Evolutionary conservation across 176 grass and related monocot species (phyloP).

Genomic region (Themeda triandra): DNA sequence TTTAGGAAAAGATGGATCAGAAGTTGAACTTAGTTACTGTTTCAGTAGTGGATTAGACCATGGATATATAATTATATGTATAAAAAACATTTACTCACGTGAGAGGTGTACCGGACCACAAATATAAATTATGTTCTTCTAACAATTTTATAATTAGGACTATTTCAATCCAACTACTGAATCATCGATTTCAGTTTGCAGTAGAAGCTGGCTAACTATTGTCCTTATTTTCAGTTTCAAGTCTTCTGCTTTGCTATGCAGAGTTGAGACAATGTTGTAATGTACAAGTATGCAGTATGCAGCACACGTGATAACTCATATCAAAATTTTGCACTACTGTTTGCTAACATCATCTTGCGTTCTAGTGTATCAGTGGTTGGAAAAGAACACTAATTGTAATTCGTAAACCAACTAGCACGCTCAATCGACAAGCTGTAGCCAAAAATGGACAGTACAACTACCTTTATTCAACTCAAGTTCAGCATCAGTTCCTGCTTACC

Average conservation of each 20-base stretch:
- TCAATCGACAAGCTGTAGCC: background rate
- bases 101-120: background rate
- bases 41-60: background rate
- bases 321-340: background rate
- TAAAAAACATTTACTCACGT: background rate
- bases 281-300: background rate
- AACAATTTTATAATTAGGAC: background rate
- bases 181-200: background rate
- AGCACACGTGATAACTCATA: background rate
- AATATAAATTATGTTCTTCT: background rate
- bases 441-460: background rate
- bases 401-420: constrained; percentile 6
- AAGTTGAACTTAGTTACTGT: background rate
- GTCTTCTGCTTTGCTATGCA: background rate
- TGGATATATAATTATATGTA: no score
- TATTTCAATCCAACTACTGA: background rate
- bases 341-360: background rate
- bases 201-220: background rate
- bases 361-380: background rate
- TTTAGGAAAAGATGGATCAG: background rate
- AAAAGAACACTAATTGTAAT: constrained; percentile 21
- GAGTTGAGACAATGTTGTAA: background rate
- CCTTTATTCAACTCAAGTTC: background rate
- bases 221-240: constrained; percentile 8
- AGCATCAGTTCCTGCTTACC: constrained; percentile 2